These are phyloP conservation scores for Coniochaeta pulveracea DNA, from an alignment of 2,329 filamentous ascomycete genomes.

Conservation along the genomic window DNA sequence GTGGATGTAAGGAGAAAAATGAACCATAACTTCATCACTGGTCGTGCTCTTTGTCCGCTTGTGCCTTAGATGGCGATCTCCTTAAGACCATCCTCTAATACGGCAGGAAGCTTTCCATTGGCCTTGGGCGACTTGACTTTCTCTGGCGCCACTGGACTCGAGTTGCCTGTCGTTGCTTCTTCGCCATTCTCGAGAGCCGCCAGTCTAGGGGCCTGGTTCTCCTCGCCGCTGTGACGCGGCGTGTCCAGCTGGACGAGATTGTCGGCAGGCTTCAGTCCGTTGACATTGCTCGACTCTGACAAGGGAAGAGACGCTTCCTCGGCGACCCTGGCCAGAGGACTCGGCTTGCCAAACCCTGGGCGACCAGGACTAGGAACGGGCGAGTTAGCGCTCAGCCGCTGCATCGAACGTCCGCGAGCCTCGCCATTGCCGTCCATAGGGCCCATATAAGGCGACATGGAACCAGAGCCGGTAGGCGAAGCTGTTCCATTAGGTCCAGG, in stretches of 20 bases:
- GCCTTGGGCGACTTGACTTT: constrained; percentile 22
- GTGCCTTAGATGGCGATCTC: constrained; percentile 46
- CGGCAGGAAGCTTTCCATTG: constrained; percentile 32
- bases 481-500: constrained; percentile 25
- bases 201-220: constrained; percentile 17
- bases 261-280: constrained; percentile 28
- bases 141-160: constrained; percentile 25
- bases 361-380: constrained; percentile 54
- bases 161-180: constrained; percentile 7
- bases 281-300: constrained; percentile 12
- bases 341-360: constrained; percentile 51
- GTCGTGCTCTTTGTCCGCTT: constrained; percentile 10
- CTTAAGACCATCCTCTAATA: constrained; percentile 43
- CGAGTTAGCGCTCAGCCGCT: constrained; percentile 55
- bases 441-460: constrained; percentile 48
- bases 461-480: constrained; percentile 37
- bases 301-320: constrained; percentile 41
- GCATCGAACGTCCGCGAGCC: constrained; percentile 58
- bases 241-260: constrained; percentile 47
- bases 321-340: constrained; percentile 61
- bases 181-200: constrained; percentile 20
- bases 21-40: constrained; percentile 3
- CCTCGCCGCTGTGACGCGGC: constrained; percentile 35
- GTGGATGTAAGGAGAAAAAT: no score
- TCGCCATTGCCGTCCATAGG: constrained; percentile 49